Base-by-base conservation (phyloP, 495 filamentous ascomycete genomes). In the Xylaria cubensis region DNA sequence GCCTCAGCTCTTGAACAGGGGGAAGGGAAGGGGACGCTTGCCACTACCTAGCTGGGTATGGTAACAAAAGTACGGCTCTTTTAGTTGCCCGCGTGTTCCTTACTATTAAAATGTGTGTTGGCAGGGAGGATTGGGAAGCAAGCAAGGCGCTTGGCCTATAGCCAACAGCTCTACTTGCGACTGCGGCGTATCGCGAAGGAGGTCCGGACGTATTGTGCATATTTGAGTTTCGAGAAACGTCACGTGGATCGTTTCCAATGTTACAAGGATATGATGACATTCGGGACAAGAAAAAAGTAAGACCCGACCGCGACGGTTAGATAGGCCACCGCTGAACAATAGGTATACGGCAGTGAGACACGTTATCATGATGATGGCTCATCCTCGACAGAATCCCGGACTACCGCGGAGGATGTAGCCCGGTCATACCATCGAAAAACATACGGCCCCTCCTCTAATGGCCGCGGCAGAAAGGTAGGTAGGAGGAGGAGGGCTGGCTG, bases 171-270 rank as follows among this genome's bases (percentile, higher is more conserved):
- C 34, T 59, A 34, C 34, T 41, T 61, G 34, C 34, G 21, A 34
- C 58, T 39, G n/a, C 32, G 58, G 58, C 34, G 58, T 21, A n/a
- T 61, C 32, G 44, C 17, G 64, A 66, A 66, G 29, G 17, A 17
- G 42, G 7, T 5, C 42, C 41, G 21, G 34, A 36, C 63, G 15
- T 67, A 24, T 39, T 19, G 32, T 24, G 53, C 46, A 32, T 67
- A 67, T 67, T 67, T 67, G 64, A 36, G 64, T 67, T 67, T 39
- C 64, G 42, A 67, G 26, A 36, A 36, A 39, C 44, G 32, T 67
- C 64, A 67, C 64, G 64, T 67, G 64, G 53, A 53, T 53, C 32
- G 26, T 67, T 67, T 67, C 44, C 46, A 26, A 41, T 39, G 64
- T 51, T 50, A 24, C 44, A 51, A 39, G 64, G 44, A 8, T 66